phyloP scores from a whole-genome alignment of 192 early-diverging fungal species.

The Mortierella claussenii region DNA sequence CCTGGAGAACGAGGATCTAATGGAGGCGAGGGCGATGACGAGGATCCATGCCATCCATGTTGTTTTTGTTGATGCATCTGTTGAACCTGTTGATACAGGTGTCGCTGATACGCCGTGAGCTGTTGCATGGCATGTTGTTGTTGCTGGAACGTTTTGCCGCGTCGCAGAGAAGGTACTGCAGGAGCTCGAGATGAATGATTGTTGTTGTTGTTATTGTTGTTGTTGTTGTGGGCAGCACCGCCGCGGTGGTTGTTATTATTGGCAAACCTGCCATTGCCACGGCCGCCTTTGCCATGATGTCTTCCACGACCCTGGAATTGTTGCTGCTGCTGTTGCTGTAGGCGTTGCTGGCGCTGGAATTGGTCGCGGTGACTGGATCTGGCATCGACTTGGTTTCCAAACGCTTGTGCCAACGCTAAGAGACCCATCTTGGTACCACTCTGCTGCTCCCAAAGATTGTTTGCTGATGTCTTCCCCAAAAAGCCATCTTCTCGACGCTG shows the following conservation, averaged over 20 bases:
- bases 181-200: too few species aligned
- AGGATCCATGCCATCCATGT: constrained; percentile 5
- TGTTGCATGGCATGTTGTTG: constrained; percentile 50
- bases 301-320: background rate
- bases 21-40: background rate
- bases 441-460: background rate
- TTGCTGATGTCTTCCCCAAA: background rate
- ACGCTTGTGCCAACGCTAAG: constrained; percentile 29
- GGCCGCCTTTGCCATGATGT: background rate
- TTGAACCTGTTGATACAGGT: constrained; percentile 39
- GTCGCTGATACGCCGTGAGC: constrained; percentile 40
- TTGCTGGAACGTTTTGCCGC: constrained; percentile 45
- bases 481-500: constrained; percentile 9
- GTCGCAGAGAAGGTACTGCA: constrained; percentile 21
- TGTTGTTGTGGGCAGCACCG: background rate
- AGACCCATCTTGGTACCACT: constrained; percentile 24
- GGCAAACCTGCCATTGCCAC: background rate
- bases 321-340: background rate
- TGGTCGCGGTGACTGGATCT: constrained; percentile 7
- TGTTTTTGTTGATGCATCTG: constrained; percentile 24
- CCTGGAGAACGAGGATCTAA: background rate
- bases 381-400: constrained; percentile 29
- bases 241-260: background rate
- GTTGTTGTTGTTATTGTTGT: too few species aligned
- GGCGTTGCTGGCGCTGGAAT: constrained; percentile 18